Conservation (phyloP, 257 asterid species). For the Jaltomata sinuosa region DNA sequence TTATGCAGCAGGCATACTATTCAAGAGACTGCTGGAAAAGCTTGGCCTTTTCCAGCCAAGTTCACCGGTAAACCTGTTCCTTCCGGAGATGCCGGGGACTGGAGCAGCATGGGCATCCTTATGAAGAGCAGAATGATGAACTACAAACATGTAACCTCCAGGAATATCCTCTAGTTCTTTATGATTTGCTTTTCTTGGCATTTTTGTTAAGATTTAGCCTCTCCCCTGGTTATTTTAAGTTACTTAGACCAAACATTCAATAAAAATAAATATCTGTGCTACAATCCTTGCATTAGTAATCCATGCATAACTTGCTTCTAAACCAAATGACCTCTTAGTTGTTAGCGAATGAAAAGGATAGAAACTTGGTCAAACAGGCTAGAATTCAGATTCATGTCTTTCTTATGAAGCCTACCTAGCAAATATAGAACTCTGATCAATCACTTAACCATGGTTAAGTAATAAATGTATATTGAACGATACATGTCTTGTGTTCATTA, state of each 20-base stretch:
- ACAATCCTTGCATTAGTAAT: background rate
- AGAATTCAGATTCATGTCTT: background rate
- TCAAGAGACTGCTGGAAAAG: conserved; percentile 47
- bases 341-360: background rate
- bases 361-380: background rate
- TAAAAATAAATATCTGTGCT: background rate
- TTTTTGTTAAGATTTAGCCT: background rate
- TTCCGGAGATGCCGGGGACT: conserved; percentile 11
- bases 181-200: background rate
- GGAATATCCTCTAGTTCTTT: background rate
- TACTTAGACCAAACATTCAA: background rate
- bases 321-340: background rate
- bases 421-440: background rate
- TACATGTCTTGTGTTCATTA: background rate
- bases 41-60: conserved; percentile 42
- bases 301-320: background rate
- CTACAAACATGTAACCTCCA: background rate
- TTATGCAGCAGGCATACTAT: conserved; percentile 46
- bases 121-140: conserved; percentile 10
- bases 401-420: background rate
- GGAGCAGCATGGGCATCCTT: conserved; percentile 36
- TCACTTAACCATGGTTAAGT: background rate
- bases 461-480: background rate
- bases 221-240: background rate
- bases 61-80: conserved; percentile 13